Evolutionary conservation across 1,284 basidiomycete species (phyloP).

Genomic region (Pascua guehoae): DNA sequence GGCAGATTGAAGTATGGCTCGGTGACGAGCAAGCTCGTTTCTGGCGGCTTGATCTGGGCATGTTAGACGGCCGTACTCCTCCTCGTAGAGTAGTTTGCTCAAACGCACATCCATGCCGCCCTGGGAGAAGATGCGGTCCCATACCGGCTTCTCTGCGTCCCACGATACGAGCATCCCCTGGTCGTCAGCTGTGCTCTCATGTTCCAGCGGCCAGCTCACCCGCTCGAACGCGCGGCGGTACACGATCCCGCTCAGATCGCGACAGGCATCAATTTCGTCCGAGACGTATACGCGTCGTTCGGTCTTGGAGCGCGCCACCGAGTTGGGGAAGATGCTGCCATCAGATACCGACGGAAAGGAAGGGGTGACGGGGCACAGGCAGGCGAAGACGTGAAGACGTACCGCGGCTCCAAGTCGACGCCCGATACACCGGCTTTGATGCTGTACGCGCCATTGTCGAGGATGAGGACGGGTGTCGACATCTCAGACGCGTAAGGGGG

Average conservation of each 20-base stretch:
- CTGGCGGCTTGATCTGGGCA: constrained; percentile 64
- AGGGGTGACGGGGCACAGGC: not conserved
- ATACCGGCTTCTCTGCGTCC: constrained; percentile 86
- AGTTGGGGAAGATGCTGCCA: constrained; percentile 67
- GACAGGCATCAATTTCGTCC: constrained; percentile 70
- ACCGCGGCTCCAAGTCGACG: constrained; percentile 42
- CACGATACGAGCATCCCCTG: constrained; percentile 87
- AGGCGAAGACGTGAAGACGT: constrained; percentile 4
- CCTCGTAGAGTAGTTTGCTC: not conserved
- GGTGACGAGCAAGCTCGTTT: constrained; percentile 74
- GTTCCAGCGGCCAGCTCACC: constrained; percentile 53
- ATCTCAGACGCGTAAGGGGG: not conserved
- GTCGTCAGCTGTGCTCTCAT: constrained; percentile 14
- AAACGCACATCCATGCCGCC: constrained; percentile 63
- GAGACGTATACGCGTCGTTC: constrained; percentile 76
- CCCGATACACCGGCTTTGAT: constrained; percentile 68
- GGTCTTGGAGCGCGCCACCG: constrained; percentile 71
- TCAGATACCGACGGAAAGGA: constrained; percentile 5
- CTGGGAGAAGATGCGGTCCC: constrained; percentile 77
- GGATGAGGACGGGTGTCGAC: constrained; percentile 57
- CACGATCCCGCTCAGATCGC: constrained; percentile 70
- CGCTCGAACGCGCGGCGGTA: constrained; percentile 82
- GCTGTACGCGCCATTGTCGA: constrained; percentile 79
- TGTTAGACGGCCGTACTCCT: too few species aligned
- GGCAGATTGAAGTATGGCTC: constrained; percentile 92